Evolutionary conservation across 2,329 filamentous ascomycete genomes (phyloP).

Genomic region (Trichoderma breve): DNA sequence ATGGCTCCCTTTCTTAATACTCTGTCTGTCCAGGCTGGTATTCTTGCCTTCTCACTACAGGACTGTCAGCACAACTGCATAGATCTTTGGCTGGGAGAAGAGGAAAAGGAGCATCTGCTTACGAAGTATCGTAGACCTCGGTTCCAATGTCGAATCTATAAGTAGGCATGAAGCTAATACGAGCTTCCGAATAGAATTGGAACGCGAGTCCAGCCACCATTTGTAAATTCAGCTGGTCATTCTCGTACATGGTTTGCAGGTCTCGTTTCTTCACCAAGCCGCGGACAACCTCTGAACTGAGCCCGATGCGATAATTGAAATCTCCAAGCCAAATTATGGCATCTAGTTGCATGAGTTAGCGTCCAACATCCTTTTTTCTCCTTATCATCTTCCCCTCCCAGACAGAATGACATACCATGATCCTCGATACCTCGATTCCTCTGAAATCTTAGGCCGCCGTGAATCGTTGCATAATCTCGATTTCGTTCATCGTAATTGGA

Average conservation of each 20-base stretch:
- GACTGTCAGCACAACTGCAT: conserved; percentile 20
- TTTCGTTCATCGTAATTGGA: conserved; percentile 96
- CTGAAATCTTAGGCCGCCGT: conserved; percentile 84
- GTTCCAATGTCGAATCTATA: conserved; percentile 93
- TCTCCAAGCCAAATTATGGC: conserved; percentile 93
- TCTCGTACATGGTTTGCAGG: conserved; percentile 78
- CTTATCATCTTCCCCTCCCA: not conserved
- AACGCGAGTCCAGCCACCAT: conserved; percentile 93
- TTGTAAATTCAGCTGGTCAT: conserved; percentile 93
- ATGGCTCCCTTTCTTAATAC: conserved; percentile 83
- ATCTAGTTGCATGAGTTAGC: conserved; percentile 39
- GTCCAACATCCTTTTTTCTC: not conserved
- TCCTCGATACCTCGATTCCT: conserved; percentile 87
- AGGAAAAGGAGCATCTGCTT: conserved; percentile 35
- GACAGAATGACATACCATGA: conserved; percentile 58
- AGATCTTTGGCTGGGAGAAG: not conserved
- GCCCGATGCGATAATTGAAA: conserved; percentile 95
- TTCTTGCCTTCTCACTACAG: conserved; percentile 81
- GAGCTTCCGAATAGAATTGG: conserved; percentile 85
- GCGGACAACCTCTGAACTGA: conserved; percentile 74
- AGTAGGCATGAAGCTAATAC: conserved; percentile 85
- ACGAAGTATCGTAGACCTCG: conserved; percentile 89
- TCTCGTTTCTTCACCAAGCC: conserved; percentile 70
- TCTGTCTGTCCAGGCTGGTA: conserved; percentile 96
- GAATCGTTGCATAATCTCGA: conserved; percentile 86